Percentiles rank a stretch among this genome's conserved stretches.
These are phyloP conservation scores for Musa itinerans DNA, from an alignment of 176 grass and related monocot genomes.

Conservation along the genomic window DNA sequence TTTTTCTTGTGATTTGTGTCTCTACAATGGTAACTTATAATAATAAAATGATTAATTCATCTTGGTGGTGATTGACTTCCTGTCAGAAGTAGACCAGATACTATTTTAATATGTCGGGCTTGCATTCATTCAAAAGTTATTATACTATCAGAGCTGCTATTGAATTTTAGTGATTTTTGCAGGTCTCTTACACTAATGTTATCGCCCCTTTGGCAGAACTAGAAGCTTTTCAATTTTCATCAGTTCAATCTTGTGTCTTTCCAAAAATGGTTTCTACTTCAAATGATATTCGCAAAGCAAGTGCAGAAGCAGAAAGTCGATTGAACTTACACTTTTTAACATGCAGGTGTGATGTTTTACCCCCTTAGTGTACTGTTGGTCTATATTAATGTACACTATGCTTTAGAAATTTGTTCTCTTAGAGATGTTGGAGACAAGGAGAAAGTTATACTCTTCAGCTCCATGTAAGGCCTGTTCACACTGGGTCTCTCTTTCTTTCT, in stretches of 20 bases:
- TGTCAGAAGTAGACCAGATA: not conserved
- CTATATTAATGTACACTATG: not conserved
- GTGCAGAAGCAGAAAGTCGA: conserved; percentile 63
- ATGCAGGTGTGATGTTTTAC: conserved; percentile 54
- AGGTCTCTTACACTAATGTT: conserved; percentile 30
- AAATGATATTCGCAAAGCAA: conserved; percentile 55
- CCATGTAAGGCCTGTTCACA: not conserved
- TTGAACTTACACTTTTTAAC: conserved; percentile 70
- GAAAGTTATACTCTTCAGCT: not conserved
- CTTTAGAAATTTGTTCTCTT: not conserved
- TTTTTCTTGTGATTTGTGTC: too few species aligned
- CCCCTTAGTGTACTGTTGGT: conserved; percentile 7
- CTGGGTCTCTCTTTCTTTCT: not conserved
- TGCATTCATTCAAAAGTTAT: not conserved
- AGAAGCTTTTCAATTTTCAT: conserved; percentile 76
- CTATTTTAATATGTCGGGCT: not conserved
- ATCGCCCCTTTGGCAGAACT: conserved; percentile 68
- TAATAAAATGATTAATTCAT: too few species aligned
- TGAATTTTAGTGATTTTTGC: conserved; percentile 5
- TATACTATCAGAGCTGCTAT: not conserved
- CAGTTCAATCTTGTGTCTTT: conserved; percentile 78
- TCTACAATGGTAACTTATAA: not conserved
- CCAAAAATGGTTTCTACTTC: conserved; percentile 71
- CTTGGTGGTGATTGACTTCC: not conserved
- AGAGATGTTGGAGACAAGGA: not conserved